These are phyloP conservation scores for Ascochyta lentis DNA, from an alignment of 2,329 filamentous ascomycete species.

Conservation along the genomic window DNA sequence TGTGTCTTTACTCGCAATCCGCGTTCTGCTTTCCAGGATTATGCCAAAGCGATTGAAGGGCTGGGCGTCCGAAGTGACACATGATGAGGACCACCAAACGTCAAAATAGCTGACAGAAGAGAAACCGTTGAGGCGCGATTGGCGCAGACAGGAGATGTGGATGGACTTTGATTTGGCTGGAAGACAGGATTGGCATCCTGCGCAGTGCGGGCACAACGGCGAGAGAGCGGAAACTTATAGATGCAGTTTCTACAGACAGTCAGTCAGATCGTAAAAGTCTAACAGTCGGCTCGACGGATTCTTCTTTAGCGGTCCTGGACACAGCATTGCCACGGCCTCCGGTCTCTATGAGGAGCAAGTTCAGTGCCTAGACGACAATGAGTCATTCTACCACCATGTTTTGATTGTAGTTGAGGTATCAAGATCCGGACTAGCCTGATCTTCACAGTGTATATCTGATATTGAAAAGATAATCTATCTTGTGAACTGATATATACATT, in stretches of 20 bases:
- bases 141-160: not conserved
- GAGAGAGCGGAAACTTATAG: no score
- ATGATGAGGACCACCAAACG: not conserved
- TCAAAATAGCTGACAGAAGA: not conserved
- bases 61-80: slow-evolving; percentile 2
- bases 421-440: no score
- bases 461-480: no score
- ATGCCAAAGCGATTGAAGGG: slow-evolving; percentile 11
- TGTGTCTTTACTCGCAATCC: slow-evolving; percentile 24
- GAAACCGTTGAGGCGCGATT: not conserved
- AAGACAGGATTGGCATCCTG: not conserved
- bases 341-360: not conserved
- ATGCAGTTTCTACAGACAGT: no score
- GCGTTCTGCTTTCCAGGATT: slow-evolving; percentile 19
- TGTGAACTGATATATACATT: no score
- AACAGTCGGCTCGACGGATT: no score
- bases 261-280: no score
- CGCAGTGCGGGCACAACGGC: no score
- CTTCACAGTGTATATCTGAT: no score
- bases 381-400: not conserved
- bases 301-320: no score
- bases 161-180: not conserved
- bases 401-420: no score
- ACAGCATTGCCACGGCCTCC: no score
- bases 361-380: not conserved